Conservation (phyloP, 1,284 basidiomycete species). For the Papiliotrema flavescens region DNA sequence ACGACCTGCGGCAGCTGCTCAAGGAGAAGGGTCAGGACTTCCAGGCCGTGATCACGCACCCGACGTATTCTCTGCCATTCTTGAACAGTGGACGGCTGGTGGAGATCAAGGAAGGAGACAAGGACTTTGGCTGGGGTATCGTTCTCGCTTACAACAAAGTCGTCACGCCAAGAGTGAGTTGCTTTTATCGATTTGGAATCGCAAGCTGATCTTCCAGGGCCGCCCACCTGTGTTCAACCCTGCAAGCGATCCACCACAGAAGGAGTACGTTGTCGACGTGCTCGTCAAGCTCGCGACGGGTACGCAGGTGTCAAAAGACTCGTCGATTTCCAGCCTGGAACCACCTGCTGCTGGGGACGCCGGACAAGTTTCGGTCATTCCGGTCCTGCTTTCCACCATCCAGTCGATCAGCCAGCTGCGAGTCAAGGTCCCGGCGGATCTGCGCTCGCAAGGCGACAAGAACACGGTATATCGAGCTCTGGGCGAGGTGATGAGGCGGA, state of each 20-base stretch:
- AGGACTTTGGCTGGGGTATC: slow-evolving; percentile 95
- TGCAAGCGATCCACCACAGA: slow-evolving; percentile 70
- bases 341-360: slow-evolving; percentile 69
- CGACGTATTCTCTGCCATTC: slow-evolving; percentile 89
- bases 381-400: slow-evolving; percentile 81
- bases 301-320: slow-evolving; percentile 62
- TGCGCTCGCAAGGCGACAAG: slow-evolving; percentile 69
- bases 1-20: slow-evolving; percentile 84
- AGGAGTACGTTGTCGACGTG: slow-evolving; percentile 92
- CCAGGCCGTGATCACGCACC: slow-evolving; percentile 88
- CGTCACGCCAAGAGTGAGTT: slow-evolving; percentile 50
- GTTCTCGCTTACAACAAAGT: slow-evolving; percentile 86
- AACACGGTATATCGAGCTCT: slow-evolving; percentile 87
- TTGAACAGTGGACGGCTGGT: slow-evolving; percentile 88
- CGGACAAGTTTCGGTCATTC: slow-evolving; percentile 81
- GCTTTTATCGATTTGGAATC: background rate
- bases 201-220: slow-evolving; percentile 17
- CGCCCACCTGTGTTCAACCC: slow-evolving; percentile 28
- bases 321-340: slow-evolving; percentile 60
- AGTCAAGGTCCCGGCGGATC: slow-evolving; percentile 83
- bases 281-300: slow-evolving; percentile 76
- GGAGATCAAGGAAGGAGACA: slow-evolving; percentile 76
- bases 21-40: slow-evolving; percentile 84
- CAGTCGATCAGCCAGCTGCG: slow-evolving; percentile 83
- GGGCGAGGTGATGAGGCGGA: slow-evolving; percentile 81